phyloP scores from a whole-genome alignment of 2,329 filamentous ascomycete genomes.

The Sporothrix globosa region DNA sequence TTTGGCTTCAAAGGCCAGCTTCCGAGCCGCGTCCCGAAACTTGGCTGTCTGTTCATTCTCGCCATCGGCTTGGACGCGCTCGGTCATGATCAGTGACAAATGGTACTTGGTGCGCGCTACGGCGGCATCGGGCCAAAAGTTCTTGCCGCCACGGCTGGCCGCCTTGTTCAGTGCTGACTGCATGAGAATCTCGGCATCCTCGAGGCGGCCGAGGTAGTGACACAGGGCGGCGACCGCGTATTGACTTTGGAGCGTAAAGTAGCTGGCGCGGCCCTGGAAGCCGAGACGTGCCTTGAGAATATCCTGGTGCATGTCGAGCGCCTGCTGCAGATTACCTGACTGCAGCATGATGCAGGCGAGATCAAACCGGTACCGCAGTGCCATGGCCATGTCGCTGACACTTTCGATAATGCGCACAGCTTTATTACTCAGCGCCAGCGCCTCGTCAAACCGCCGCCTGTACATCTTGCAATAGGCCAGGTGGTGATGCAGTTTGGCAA shows the following conservation, averaged over 20 bases:
- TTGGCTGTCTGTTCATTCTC: neutral
- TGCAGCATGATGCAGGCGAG: constrained; percentile 35
- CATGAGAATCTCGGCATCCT: constrained; percentile 35
- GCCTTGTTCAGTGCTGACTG: constrained; percentile 30
- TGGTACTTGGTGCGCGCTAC: constrained; percentile 36
- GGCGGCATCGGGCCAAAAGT: constrained; percentile 35
- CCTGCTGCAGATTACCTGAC: constrained; percentile 28
- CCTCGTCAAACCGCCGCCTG: constrained; percentile 30
- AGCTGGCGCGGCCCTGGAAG: constrained; percentile 35
- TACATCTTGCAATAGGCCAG: constrained; percentile 36
- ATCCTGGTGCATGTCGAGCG: constrained; percentile 32
- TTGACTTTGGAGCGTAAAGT: constrained; percentile 36
- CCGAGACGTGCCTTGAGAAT: constrained; percentile 35
- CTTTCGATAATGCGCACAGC: constrained; percentile 30
- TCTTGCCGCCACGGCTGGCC: constrained; percentile 28
- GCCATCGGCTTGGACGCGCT: neutral
- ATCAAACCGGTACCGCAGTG: constrained; percentile 35
- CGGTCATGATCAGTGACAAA: constrained; percentile 32
- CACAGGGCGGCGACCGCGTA: constrained; percentile 35
- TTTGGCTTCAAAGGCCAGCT: constrained; percentile 34
- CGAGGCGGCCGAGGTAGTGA: constrained; percentile 32
- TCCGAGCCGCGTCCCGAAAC: constrained; percentile 22
- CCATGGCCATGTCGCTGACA: constrained; percentile 33
- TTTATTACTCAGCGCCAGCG: constrained; percentile 24
- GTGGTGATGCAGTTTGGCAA: constrained; percentile 36